A percentile compares a stretch with the other conserved stretches of the same genome.
Evolutionary conservation across 2,329 filamentous ascomycete species (phyloP).

Genomic region (Colletotrichum abscissum): DNA sequence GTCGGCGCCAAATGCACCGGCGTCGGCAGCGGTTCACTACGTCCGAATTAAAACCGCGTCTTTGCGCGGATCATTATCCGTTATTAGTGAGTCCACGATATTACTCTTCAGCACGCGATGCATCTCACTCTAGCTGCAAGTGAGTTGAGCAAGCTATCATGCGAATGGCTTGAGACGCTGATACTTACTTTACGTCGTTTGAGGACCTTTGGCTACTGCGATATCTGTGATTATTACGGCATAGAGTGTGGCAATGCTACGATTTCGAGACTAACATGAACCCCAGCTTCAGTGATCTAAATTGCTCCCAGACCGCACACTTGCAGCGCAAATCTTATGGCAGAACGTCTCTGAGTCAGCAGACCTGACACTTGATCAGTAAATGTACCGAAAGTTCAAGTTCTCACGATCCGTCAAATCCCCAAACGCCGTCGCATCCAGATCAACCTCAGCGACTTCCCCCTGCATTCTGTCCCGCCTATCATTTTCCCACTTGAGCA

Average conservation of each 20-base stretch:
- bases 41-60: not conserved
- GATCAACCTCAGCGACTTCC: too few relatives aligned
- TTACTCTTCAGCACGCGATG: not conserved
- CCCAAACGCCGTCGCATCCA: slow-evolving; percentile 3
- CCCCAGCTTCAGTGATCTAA: too few relatives aligned
- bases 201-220: too few relatives aligned
- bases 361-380: not conserved
- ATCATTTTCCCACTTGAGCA: too few relatives aligned
- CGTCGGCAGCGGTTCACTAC: not conserved
- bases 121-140: too few relatives aligned
- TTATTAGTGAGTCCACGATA: not conserved
- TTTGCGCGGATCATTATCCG: not conserved
- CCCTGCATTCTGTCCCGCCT: too few relatives aligned
- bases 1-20: slow-evolving; percentile 18
- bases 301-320: not conserved
- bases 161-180: too few relatives aligned
- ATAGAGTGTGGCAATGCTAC: too few relatives aligned
- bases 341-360: not conserved
- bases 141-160: too few relatives aligned
- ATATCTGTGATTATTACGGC: too few relatives aligned
- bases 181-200: too few relatives aligned
- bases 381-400: not conserved
- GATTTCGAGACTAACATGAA: too few relatives aligned
- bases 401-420: not conserved
- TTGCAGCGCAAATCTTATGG: not conserved